These are phyloP conservation scores for Musa beccarii DNA, from an alignment of 176 grass and related monocot genomes.

Conservation along the genomic window DNA sequence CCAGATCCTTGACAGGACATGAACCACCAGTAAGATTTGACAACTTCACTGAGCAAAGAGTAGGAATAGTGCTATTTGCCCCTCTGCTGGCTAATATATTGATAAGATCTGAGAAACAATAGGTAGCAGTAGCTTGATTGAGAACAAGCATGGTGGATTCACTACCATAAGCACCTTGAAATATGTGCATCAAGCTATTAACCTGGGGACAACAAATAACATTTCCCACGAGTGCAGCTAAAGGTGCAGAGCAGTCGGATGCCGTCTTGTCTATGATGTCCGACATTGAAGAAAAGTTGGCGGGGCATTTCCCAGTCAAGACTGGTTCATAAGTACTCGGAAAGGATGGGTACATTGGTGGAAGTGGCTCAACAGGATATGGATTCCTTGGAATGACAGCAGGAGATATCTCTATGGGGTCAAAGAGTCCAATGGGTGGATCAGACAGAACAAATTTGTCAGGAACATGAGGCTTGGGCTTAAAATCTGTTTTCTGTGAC, in stretches of 20 bases:
- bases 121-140: slow-evolving; percentile 64
- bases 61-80: slow-evolving; percentile 65
- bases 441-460: slow-evolving; percentile 85
- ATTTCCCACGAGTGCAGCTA: slow-evolving; percentile 74
- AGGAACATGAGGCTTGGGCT: slow-evolving; percentile 30
- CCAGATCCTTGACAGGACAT: slow-evolving; percentile 85
- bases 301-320: slow-evolving; percentile 78
- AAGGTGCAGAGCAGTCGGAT: slow-evolving; percentile 76
- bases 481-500: slow-evolving; percentile 50
- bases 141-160: slow-evolving; percentile 58
- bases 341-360: slow-evolving; percentile 84
- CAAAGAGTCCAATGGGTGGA: slow-evolving; percentile 84
- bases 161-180: slow-evolving; percentile 64
- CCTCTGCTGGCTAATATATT: slow-evolving; percentile 74
- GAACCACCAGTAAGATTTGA: slow-evolving; percentile 78
- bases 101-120: slow-evolving; percentile 81
- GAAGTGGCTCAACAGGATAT: slow-evolving; percentile 61
- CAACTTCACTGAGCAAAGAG: slow-evolving; percentile 64
- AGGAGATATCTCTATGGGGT: slow-evolving; percentile 88
- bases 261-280: slow-evolving; percentile 68
- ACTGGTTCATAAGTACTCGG: slow-evolving; percentile 61
- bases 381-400: slow-evolving; percentile 57
- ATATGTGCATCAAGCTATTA: slow-evolving; percentile 87
- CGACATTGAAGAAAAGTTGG: slow-evolving; percentile 72
- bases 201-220: slow-evolving; percentile 99